Evolutionary conservation across 192 early-diverging fungal species (phyloP).

Genomic region (Backusella parvicylindrica): DNA sequence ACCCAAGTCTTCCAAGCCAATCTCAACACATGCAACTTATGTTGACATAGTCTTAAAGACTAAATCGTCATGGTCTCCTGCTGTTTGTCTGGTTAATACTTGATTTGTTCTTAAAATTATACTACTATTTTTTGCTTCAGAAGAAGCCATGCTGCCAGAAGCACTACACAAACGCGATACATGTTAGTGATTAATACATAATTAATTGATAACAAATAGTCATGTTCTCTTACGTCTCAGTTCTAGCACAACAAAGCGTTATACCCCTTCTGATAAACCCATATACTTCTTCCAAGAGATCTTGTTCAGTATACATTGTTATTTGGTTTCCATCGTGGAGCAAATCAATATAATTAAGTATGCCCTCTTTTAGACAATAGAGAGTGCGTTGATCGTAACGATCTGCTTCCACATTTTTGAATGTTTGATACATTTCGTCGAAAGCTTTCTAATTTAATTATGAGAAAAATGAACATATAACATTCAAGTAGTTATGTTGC

Average conservation of each 20-base stretch:
- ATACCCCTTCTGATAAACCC: neutral
- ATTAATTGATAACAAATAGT: neutral
- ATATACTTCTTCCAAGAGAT: slow-evolving; percentile 1
- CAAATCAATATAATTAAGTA: too few species aligned
- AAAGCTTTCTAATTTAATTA: neutral
- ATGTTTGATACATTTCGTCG: neutral
- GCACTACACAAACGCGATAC: neutral
- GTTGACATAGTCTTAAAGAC: neutral
- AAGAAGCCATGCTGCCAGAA: too few species aligned
- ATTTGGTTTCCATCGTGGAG: neutral
- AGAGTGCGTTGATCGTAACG: neutral
- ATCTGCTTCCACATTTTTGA: neutral
- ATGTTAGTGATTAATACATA: neutral
- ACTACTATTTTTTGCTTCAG: too few species aligned
- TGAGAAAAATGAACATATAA: neutral
- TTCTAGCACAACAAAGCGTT: neutral
- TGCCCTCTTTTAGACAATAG: neutral
- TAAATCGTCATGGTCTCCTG: neutral
- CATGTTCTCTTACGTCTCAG: neutral
- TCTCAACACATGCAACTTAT: neutral
- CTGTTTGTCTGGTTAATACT: neutral
- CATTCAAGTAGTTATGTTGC: neutral
- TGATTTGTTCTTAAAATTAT: neutral
- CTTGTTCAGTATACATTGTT: neutral
- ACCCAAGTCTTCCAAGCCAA: neutral